phyloP scores from a whole-genome alignment of 2,329 filamentous ascomycete species.

The Trichoderma gracile region DNA sequence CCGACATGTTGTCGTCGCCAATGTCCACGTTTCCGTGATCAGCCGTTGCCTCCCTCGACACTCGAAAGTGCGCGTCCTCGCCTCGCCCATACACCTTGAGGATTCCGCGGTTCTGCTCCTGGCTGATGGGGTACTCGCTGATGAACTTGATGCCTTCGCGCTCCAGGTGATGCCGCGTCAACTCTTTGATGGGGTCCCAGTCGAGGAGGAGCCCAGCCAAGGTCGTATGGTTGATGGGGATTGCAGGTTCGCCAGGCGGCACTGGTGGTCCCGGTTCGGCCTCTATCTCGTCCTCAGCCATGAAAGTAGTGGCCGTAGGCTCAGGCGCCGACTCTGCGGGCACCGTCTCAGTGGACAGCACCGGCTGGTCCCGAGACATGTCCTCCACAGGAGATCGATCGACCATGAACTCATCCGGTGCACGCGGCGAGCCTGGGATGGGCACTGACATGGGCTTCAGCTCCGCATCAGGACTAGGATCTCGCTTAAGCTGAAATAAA shows the following conservation, averaged over 20 bases:
- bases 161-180: slow-evolving; percentile 58
- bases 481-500: slow-evolving; percentile 11
- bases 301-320: slow-evolving; percentile 34
- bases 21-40: slow-evolving; percentile 45
- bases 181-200: slow-evolving; percentile 66
- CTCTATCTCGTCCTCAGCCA: slow-evolving; percentile 52
- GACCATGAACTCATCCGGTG: slow-evolving; percentile 21
- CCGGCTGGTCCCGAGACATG: slow-evolving; percentile 33
- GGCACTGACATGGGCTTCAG: slow-evolving; percentile 33
- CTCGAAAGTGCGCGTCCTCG: slow-evolving; percentile 57
- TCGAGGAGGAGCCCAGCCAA: slow-evolving; percentile 79
- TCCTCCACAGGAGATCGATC: slow-evolving; percentile 30
- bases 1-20: slow-evolving; percentile 49
- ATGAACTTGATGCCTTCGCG: slow-evolving; percentile 55
- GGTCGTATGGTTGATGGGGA: slow-evolving; percentile 85
- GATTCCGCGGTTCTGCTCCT: slow-evolving; percentile 72
- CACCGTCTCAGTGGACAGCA: slow-evolving; percentile 31
- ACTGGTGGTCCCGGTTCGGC: slow-evolving; percentile 54
- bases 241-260: slow-evolving; percentile 63
- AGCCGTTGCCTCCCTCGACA: slow-evolving; percentile 39
- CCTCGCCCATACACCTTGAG: slow-evolving; percentile 77
- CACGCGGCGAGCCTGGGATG: slow-evolving; percentile 30
- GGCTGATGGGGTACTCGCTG: slow-evolving; percentile 72
- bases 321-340: slow-evolving; percentile 28
- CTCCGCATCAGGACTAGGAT: slow-evolving; percentile 36